Evolutionary conservation across 2,329 filamentous ascomycete species (phyloP).

Genomic region (Sphaceloma murrayae): DNA sequence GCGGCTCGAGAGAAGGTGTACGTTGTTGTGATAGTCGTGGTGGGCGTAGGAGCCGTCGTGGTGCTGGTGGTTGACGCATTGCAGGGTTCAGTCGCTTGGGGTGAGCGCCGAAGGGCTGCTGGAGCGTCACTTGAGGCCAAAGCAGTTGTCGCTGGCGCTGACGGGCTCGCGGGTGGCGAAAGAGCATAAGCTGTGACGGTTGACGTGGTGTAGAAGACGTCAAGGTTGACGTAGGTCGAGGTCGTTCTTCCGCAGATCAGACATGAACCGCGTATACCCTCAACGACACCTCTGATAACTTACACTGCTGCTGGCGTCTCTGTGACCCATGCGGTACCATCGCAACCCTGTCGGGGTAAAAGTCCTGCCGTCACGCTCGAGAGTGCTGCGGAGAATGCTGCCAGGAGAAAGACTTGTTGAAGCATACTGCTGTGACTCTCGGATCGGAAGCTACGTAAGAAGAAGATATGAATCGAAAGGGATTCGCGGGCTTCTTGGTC

Average conservation of each 20-base stretch:
- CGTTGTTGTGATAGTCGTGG: constrained; percentile 4
- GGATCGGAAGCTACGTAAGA: too few species aligned
- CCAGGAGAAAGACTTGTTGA: too few species aligned
- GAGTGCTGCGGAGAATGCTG: too few species aligned
- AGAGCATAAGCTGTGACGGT: constrained; percentile 12
- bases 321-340: constrained; percentile 1
- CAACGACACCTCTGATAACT: background rate
- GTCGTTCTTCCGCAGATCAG: constrained; percentile 3
- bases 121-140: background rate
- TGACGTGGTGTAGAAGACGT: constrained; percentile 13
- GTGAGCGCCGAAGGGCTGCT: background rate
- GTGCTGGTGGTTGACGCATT: constrained; percentile 5
- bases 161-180: constrained; percentile 24
- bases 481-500: too few species aligned
- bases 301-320: constrained; percentile 7
- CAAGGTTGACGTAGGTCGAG: constrained; percentile 4
- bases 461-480: too few species aligned
- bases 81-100: background rate
- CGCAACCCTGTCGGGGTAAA: constrained; percentile 9
- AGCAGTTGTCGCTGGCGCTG: background rate
- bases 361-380: background rate
- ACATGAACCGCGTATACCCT: background rate
- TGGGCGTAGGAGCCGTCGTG: constrained; percentile 7
- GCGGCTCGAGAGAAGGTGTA: constrained; percentile 11
- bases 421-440: too few species aligned